phyloP scores from a whole-genome alignment of 441 rosid species.

The Sinapis alba region DNA sequence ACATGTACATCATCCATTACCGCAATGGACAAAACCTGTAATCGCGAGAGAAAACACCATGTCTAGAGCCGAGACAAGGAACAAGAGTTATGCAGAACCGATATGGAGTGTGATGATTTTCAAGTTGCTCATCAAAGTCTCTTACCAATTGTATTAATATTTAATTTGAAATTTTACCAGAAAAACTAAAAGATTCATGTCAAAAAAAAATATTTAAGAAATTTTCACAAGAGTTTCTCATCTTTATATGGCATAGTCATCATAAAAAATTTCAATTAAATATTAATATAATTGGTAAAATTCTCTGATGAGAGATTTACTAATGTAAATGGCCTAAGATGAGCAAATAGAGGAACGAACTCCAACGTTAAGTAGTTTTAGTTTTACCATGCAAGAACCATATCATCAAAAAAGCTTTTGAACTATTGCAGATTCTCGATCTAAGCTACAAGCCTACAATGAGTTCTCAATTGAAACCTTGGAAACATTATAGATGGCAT shows the following conservation, averaged over 20 bases:
- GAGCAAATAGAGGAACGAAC: conserved; percentile 45
- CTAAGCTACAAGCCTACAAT: conserved; percentile 73
- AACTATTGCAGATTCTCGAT: conserved; percentile 60
- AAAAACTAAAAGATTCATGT: too few relatives aligned
- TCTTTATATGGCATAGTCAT: too few relatives aligned
- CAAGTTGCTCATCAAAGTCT: too few relatives aligned
- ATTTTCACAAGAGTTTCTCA: too few relatives aligned
- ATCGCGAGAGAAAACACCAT: conserved; percentile 27
- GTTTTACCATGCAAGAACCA: conserved; percentile 45
- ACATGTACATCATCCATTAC: too few relatives aligned
- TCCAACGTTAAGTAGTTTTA: conserved; percentile 47
- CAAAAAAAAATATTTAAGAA: too few relatives aligned
- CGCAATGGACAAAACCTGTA: conserved; percentile 25
- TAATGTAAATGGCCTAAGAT: too few relatives aligned
- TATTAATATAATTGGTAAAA: too few relatives aligned
- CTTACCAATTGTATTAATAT: too few relatives aligned
- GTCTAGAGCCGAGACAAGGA: conserved; percentile 19
- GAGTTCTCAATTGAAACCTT: conserved; percentile 55
- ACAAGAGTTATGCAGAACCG: conserved; percentile 40
- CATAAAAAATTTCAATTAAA: too few relatives aligned
- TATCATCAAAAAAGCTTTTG: conserved; percentile 52
- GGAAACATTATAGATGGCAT: conserved; percentile 58
- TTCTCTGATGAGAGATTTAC: too few relatives aligned
- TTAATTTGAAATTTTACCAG: too few relatives aligned
- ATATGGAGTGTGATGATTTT: conserved; percentile 47